Base-by-base conservation (phyloP, 148 eudicot genomes). In the Rhododendron kiyosumense region DNA sequence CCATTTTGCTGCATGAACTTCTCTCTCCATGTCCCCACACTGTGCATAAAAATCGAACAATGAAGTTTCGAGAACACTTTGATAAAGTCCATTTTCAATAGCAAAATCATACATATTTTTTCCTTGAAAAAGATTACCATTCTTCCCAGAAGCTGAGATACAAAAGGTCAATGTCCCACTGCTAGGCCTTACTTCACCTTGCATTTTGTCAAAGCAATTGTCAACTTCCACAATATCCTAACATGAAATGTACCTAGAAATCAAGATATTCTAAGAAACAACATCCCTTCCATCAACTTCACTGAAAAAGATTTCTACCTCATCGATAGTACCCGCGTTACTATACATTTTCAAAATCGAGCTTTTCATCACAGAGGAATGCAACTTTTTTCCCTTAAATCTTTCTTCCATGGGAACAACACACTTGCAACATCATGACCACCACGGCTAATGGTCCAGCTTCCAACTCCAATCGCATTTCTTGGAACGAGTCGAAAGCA, bases 391-490 rank as follows among this genome's bases (percentile, higher is more conserved):
- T 91, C 67, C 91, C 94, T 82, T 86, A 75, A 51, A 84, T 75
- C 59, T 67, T 87, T 85, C 87, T 80, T 83, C 78, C 85, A 88
- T 48, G 52, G 32, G 79, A 28, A 34, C 78, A 90, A 88, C 92
- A 93, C 0, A 49, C 87, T 81, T 89, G 93, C 88, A 93, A 79
- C 38, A 36, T 36, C 89, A 93, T 84, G 3, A 90, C 91, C 84
- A 93, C 89, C 83, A 91, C 38, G 22, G 92, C 89, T 85, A 93
- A 92, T 43, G 83, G 81, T 90, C 91, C 91, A 38, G 93, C 92
- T 81, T 89, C 89, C 81, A 90, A 26, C 63, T 89, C 90, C 45
- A 61, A 79, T 69, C 84, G 74, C 91, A 91, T 88, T 81, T 84
- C 36, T 24, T 26, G 54, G 30, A 88, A 91, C 89, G 88, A 69